A percentile compares a stretch with the other conserved stretches of the same genome.
These are phyloP conservation scores for Diplodia seriata DNA, from an alignment of 2,329 filamentous ascomycete genomes.

Conservation along the genomic window DNA sequence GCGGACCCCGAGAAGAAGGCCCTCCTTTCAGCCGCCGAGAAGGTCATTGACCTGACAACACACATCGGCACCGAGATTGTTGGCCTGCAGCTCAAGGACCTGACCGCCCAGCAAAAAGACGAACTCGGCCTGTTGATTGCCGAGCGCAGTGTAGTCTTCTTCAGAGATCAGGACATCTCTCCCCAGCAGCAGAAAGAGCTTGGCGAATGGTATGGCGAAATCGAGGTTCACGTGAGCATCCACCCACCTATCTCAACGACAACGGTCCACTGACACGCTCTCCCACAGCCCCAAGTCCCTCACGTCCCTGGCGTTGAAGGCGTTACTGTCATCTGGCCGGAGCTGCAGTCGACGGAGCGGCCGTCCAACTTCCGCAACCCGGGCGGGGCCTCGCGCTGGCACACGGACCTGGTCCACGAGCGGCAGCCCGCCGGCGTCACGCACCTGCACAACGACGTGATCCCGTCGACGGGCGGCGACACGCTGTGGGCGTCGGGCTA, in stretches of 20 bases:
- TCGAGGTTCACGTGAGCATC: conserved; percentile 69
- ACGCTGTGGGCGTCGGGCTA: conserved; percentile 77
- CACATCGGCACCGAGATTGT: conserved; percentile 71
- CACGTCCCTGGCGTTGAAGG: conserved; percentile 68
- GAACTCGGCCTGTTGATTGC: conserved; percentile 69
- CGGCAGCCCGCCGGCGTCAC: conserved; percentile 72
- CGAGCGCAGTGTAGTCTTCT: conserved; percentile 70
- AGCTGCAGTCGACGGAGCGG: conserved; percentile 67
- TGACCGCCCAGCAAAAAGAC: conserved; percentile 65
- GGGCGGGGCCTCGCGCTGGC: conserved; percentile 72
- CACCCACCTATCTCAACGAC: neutral
- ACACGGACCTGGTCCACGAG: conserved; percentile 75
- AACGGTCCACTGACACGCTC: neutral
- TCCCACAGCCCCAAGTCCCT: conserved; percentile 68
- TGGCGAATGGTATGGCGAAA: conserved; percentile 68
- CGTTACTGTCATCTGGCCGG: conserved; percentile 71
- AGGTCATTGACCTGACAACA: conserved; percentile 67
- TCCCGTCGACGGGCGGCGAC: conserved; percentile 71
- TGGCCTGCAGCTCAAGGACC: conserved; percentile 67
- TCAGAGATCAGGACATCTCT: conserved; percentile 61
- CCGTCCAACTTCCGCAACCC: conserved; percentile 69
- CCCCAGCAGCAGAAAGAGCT: conserved; percentile 46
- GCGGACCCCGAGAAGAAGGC: conserved; percentile 70
- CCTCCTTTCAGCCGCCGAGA: conserved; percentile 66
- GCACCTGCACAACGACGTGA: conserved; percentile 72